Evolutionary conservation across 1,284 basidiomycete genomes (phyloP), one percentile per base, ranked within the genome.

Genomic region (Sporisorium scitamineum): DNA sequence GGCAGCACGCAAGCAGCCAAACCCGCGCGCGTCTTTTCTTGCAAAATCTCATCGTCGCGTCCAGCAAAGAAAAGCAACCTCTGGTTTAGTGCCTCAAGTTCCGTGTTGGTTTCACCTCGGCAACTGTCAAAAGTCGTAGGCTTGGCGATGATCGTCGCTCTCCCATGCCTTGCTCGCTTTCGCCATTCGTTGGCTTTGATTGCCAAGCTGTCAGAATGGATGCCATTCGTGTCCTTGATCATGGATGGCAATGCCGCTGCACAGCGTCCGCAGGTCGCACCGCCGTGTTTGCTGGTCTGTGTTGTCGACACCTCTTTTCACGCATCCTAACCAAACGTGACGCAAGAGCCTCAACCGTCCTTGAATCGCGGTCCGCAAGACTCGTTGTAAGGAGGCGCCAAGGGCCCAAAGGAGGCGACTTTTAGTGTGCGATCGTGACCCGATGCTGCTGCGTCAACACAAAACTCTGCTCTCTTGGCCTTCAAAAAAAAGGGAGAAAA

Each of bases 61-160:
- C 47, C n/a, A 31, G 22, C 7, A 14, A 2, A 2, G 5, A 34
- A 24, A 51, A 14, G 11, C 11, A 34, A 11, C 22, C 52, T 41
- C 52, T 54, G 52, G 3, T 20, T 16, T n/a, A 29, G 52, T 41
- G 52, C 52, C 32, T 16, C 29, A 16, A 29, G 24, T 52, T 24
- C 31, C 29, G 20, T 41, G 52, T 41, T 41, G 37, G 52, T 54
- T 26, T 41, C 37, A 39, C 52, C 41, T 54, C 52, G 52, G 52
- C 37, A 37, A 54, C 48, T 50, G 48, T 50, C 48, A 54, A 16
- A 27, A 14, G n/a, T n/a, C n/a, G n/a, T n/a, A n/a, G n/a, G 52
- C 52, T 54, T 37, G 52, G 52, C 52, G 52, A 54, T 37, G 52
- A 54, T 41, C 34, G 41, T 52, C 20, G 29, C 10, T 18, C 22